A percentile compares a stretch with the other conserved stretches of the same genome.
Evolutionary conservation across 495 filamentous ascomycete species (phyloP).

Genomic region (Durotheca rogersii): DNA sequence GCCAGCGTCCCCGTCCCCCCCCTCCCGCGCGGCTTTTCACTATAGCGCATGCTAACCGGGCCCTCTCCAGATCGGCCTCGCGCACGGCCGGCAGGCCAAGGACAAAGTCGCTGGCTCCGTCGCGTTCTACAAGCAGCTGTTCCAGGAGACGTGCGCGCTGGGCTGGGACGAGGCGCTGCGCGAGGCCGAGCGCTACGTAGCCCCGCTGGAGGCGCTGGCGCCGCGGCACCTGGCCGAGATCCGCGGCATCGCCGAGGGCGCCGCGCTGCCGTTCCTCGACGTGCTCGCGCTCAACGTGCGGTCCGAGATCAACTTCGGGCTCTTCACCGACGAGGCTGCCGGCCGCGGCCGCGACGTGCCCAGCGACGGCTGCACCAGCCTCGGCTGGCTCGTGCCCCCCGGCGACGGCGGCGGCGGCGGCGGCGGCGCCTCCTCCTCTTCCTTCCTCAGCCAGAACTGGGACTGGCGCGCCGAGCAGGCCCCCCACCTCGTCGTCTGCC

Average conservation of each 20-base stretch:
- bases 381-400: slow-evolving; percentile 46
- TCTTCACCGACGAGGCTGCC: slow-evolving; percentile 42
- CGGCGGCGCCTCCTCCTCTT: slow-evolving; percentile 60
- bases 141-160: slow-evolving; percentile 27
- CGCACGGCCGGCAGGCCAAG: slow-evolving; percentile 29
- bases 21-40: neutral
- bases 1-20: neutral
- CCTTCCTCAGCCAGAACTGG: slow-evolving; percentile 67
- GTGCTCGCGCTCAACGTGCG: slow-evolving; percentile 68
- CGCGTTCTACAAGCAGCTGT: slow-evolving; percentile 31
- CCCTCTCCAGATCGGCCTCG: slow-evolving; percentile 26
- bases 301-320: slow-evolving; percentile 66
- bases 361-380: slow-evolving; percentile 61
- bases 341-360: slow-evolving; percentile 9
- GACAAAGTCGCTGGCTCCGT: slow-evolving; percentile 28
- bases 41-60: neutral
- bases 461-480: slow-evolving; percentile 62
- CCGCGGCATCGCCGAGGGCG: slow-evolving; percentile 59
- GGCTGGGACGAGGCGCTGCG: slow-evolving; percentile 31
- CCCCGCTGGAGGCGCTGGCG: slow-evolving; percentile 26
- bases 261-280: slow-evolving; percentile 51
- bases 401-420: slow-evolving; percentile 38
- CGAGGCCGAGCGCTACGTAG: slow-evolving; percentile 27
- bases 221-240: slow-evolving; percentile 57
- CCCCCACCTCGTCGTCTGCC: slow-evolving; percentile 55